phyloP scores from a whole-genome alignment of 2,329 filamentous ascomycete species.

The Phaeomoniella chlamydospora region DNA sequence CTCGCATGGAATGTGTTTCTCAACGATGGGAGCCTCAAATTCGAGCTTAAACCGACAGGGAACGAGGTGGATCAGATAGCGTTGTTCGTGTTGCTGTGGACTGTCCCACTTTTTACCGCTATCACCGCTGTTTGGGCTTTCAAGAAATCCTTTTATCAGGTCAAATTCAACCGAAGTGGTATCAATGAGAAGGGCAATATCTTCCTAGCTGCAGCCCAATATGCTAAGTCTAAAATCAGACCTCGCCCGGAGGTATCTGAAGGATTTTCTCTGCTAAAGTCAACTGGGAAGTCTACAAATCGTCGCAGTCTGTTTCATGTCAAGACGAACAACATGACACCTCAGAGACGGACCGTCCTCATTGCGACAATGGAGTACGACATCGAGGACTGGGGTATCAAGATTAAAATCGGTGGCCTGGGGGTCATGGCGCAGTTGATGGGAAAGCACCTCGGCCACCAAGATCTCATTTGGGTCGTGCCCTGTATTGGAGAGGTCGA shows the following conservation, averaged over 20 bases:
- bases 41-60: not conserved
- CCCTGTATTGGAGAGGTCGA: slow-evolving; percentile 40
- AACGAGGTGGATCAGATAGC: not conserved
- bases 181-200: not conserved
- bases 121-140: not conserved
- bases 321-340: too few relatives aligned
- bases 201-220: too few relatives aligned
- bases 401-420: slow-evolving; percentile 47
- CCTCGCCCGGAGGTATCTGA: too few relatives aligned
- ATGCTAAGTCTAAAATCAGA: too few relatives aligned
- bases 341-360: slow-evolving; percentile 32
- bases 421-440: slow-evolving; percentile 49
- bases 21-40: not conserved
- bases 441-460: slow-evolving; percentile 40
- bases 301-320: too few relatives aligned
- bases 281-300: too few relatives aligned
- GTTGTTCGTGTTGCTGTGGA: not conserved
- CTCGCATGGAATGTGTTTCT: not conserved
- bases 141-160: not conserved
- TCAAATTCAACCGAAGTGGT: not conserved
- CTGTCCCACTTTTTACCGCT: not conserved
- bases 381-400: slow-evolving; percentile 46
- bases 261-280: too few relatives aligned
- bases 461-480: slow-evolving; percentile 40
- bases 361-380: slow-evolving; percentile 50